phyloP scores from a whole-genome alignment of 371 early-diverging fungal genomes.

The Encephalitozoon cuniculi region DNA sequence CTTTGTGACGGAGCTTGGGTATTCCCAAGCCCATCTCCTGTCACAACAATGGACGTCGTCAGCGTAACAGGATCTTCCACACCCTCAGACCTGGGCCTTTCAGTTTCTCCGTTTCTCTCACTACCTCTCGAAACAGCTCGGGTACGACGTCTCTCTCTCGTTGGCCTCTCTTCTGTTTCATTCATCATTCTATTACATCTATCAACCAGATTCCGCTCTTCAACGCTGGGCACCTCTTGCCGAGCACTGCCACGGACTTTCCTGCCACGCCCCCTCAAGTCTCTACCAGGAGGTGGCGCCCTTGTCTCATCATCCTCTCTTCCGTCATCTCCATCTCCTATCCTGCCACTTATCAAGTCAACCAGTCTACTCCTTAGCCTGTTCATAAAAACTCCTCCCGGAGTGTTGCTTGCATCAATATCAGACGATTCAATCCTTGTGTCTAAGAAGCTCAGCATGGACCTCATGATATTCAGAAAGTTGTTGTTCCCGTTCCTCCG shows the following conservation, averaged over 20 bases:
- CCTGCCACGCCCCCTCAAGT: neutral
- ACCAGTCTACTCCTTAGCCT: neutral
- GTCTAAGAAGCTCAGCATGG: neutral
- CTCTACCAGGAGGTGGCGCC: too few relatives aligned
- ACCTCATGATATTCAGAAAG: neutral
- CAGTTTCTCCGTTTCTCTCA: too few relatives aligned
- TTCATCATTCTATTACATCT: constrained; percentile 1
- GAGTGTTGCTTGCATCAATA: neutral
- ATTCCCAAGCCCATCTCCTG: neutral
- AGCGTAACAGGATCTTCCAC: neutral
- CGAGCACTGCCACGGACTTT: neutral
- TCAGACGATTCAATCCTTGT: neutral
- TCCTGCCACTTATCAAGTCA: neutral
- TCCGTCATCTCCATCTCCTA: neutral
- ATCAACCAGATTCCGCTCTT: neutral
- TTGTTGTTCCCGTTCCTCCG: neutral
- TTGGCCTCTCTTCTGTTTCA: neutral
- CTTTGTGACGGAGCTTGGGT: neutral
- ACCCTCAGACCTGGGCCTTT: neutral
- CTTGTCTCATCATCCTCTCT: neutral
- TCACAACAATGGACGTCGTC: neutral
- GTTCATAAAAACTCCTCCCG: neutral
- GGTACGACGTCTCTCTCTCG: neutral
- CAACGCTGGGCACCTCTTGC: neutral
- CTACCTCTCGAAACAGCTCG: too few relatives aligned